Evolutionary conservation across 2,329 filamentous ascomycete genomes (phyloP).

Genomic region (Bipolaris oryzae): DNA sequence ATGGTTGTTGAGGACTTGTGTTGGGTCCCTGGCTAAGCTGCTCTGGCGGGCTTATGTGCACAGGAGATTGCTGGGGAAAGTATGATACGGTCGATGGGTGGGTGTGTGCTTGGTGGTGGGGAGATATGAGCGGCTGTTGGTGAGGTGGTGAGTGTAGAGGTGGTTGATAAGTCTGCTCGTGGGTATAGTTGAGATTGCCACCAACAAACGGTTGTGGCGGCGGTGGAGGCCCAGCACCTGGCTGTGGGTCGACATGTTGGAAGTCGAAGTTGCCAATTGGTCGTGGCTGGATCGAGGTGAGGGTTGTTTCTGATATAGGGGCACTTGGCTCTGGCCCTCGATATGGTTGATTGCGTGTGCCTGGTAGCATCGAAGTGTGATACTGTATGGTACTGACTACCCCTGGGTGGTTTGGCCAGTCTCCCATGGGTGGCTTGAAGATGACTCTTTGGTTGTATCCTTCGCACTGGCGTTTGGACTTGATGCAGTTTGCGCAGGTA

Average conservation of each 20-base stretch:
- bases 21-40: conserved; percentile 32
- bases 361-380: conserved; percentile 48
- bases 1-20: conserved; percentile 24
- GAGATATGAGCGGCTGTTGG: conserved; percentile 35
- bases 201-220: conserved; percentile 25
- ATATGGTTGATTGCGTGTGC: conserved; percentile 33
- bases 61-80: conserved; percentile 40
- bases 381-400: conserved; percentile 47
- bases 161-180: conserved; percentile 37
- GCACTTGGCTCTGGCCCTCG: conserved; percentile 17
- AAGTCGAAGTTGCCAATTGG: conserved; percentile 38
- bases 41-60: conserved; percentile 30
- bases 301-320: conserved; percentile 28
- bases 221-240: conserved; percentile 13
- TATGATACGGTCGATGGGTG: conserved; percentile 40
- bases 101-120: conserved; percentile 37
- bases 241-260: conserved; percentile 25
- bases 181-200: conserved; percentile 26
- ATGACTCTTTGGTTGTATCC: conserved; percentile 82
- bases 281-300: conserved; percentile 38
- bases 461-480: conserved; percentile 82
- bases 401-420: conserved; percentile 49
- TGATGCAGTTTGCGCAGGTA: conserved; percentile 82
- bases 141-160: conserved; percentile 41
- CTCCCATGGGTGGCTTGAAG: conserved; percentile 75